A percentile compares a stretch with the other conserved stretches of the same genome.
These are phyloP conservation scores for Phialophora macrospora DNA, from an alignment of 2,329 filamentous ascomycete genomes.

Conservation along the genomic window DNA sequence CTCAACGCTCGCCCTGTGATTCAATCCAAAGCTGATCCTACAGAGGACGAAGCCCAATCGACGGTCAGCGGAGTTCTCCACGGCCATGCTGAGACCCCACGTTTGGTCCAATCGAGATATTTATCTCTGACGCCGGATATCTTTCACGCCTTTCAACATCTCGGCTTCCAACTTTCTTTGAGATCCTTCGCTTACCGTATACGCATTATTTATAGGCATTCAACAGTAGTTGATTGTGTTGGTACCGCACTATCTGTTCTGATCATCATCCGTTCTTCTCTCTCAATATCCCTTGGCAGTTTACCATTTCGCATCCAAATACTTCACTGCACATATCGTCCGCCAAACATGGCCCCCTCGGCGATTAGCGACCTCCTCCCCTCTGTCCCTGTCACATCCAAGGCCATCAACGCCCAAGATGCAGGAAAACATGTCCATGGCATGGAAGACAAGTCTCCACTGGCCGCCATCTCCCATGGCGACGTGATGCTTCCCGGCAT, in stretches of 20 bases:
- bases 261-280: neutral
- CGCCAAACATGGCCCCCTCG: constrained; percentile 34
- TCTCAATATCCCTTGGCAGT: neutral
- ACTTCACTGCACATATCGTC: neutral
- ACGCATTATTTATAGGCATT: neutral
- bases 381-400: constrained; percentile 24
- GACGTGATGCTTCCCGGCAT: constrained; percentile 47
- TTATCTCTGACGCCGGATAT: constrained; percentile 13
- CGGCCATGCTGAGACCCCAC: neutral
- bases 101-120: constrained; percentile 14
- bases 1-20: neutral
- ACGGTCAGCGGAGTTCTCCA: constrained; percentile 20
- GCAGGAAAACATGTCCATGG: constrained; percentile 39
- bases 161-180: neutral
- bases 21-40: neutral
- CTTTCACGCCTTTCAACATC: constrained; percentile 15
- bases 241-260: neutral
- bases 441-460: constrained; percentile 38
- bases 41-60: constrained; percentile 5
- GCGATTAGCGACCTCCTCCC: constrained; percentile 33
- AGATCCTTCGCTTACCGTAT: neutral
- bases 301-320: neutral
- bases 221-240: neutral
- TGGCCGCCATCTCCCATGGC: constrained; percentile 40
- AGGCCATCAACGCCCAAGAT: constrained; percentile 25